Evolutionary conservation across 2,329 filamentous ascomycete genomes (phyloP), one percentile per base, ranked within the genome.

Genomic region (Epichloe brachyelytri): DNA sequence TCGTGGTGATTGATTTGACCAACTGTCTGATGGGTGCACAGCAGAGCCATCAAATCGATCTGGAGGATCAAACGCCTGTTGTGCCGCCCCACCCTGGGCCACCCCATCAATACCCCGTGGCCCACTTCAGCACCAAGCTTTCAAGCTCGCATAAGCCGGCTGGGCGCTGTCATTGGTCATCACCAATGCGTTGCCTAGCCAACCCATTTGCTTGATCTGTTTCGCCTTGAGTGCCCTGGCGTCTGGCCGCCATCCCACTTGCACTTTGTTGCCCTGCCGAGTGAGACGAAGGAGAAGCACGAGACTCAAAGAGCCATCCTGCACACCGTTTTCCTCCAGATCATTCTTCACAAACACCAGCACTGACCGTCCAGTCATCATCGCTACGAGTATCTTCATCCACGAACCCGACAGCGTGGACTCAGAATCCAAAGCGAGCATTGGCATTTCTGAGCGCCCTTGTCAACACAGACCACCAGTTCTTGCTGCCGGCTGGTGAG

Each of bases 171-270:
- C 11, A 49, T 51, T 46, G 50, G 50, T 39, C 17, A 37, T 30
- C 15, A 2, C 17, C 14, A 2, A 19, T 15, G 10, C 48, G 66
- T 68, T 68, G 66, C 65, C 59, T 47, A 43, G 65, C 58, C 66
- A 68, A 68, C 66, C 55, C 56, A 55, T 63, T 61, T 59, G 62
- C 62, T 58, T 57, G 56, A 51, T 53, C 47, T 56, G 55, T 54
- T 56, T 56, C 53, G 46, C 37, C 43, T 54, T 46, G 49, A 39
- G 38, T 49, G 33, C 43, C 40, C 47, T 36, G 44, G 49, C 47
- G 40, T 45, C 22, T 55, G 50, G 54, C 55, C 52, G 48, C 46
- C 53, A 43, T 34, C 46, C 34, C 47, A 47, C 53, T 51, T 52
- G 46, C 48, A 51, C 55, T 48, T 48, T 53, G 40, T 55, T 56